Base-by-base conservation (phyloP, 345 rosid genomes). In the Carallia pectinifolia region DNA sequence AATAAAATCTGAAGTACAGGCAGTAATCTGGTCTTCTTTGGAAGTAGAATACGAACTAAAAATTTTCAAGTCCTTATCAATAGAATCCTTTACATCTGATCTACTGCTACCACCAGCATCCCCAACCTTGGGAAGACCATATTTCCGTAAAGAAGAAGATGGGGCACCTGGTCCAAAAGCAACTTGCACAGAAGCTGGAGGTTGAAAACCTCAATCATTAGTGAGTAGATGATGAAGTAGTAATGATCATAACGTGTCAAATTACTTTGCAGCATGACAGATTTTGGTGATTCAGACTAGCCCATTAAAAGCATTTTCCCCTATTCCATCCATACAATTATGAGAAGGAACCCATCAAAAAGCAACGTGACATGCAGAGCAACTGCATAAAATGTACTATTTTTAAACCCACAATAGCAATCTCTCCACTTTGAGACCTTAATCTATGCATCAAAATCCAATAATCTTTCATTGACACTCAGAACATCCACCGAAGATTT, bases 171-270 rank as follows among this genome's bases (percentile, higher is more conserved):
- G 79, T 9, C 85, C 91, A 68, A 82, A 86, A 31, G 86, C 84
- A 68, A 83, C 82, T 74, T 85, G 78, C 58, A 61, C 83, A 33
- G 84, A 65, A 64, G 85, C 87, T 85, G 89, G 70, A 80, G 66
- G 68, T 40, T 69, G 29, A 53, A 61, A 71, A 69, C 29, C 73
- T 36, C 48, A 54, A 68, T 53, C 31, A 33, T 74, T 27, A 79
- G 76, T 17, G 8, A 37, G 29, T 23, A 8, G 4, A 33, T 66
- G 50, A 61, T 44, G 50, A 44, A 44, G 3, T 44, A 40, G 58
- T 40, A 12, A 58, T 1, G 23, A 34, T 17, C 18, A 17, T 18
- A n/a, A 66, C 53, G 48, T 27, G 27, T 23, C 33, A 9, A 30
- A 56, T 56, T 9, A 18, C 10, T 54, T 19, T 54, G 27, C 12